Evolutionary conservation across 345 rosid genomes (phyloP).

Genomic region (Gossypium sturtianum): DNA sequence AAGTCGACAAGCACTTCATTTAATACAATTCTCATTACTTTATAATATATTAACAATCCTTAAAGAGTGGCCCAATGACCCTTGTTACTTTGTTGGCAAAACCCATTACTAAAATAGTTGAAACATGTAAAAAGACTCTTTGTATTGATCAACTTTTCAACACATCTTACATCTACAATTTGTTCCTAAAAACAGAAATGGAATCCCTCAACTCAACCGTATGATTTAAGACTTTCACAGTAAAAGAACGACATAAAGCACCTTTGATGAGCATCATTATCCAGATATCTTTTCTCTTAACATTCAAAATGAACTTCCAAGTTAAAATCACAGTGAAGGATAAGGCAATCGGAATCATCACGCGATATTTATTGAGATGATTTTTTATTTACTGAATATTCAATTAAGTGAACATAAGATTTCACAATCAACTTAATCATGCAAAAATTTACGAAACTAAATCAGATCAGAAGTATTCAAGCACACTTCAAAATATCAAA

Average conservation of each 20-base stretch:
- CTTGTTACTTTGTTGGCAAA: no score
- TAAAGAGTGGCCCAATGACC: background rate
- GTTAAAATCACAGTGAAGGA: background rate
- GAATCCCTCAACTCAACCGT: background rate
- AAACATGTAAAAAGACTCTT: background rate
- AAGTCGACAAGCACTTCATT: background rate
- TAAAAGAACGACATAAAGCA: background rate
- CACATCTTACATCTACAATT: background rate
- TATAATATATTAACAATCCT: background rate
- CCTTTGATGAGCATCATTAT: background rate
- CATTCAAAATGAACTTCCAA: background rate
- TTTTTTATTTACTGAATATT: background rate
- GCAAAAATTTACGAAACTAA: background rate
- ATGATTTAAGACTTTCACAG: background rate
- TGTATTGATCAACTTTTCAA: background rate
- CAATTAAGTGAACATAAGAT: background rate
- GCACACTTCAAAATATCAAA: background rate
- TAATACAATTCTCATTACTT: background rate
- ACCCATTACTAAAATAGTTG: background rate
- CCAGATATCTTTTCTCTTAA: background rate
- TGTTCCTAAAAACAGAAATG: background rate
- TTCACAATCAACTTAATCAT: background rate
- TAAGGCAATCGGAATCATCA: background rate
- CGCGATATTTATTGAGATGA: background rate
- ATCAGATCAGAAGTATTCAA: slow-evolving; percentile 5